phyloP scores from a whole-genome alignment of 31 red algal genomes.

The Asparagopsis taxiformis region DNA sequence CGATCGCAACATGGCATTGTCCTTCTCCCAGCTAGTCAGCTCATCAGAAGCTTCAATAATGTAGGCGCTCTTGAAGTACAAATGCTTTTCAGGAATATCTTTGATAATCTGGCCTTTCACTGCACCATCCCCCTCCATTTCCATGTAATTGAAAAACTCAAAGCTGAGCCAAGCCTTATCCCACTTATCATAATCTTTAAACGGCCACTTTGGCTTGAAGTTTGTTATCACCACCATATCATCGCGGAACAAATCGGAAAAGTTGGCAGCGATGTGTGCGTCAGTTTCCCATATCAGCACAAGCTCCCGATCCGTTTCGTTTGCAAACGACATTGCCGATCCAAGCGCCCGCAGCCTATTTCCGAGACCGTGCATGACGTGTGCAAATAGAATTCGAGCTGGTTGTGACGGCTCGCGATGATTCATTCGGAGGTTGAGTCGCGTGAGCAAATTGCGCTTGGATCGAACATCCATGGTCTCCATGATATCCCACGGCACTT shows the following conservation, averaged over 20 bases:
- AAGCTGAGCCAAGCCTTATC: constrained; percentile 63
- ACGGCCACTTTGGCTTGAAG: constrained; percentile 59
- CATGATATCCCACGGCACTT: constrained; percentile 80
- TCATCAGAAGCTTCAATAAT: constrained; percentile 69
- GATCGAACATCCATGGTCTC: constrained; percentile 47
- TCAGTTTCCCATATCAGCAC: constrained; percentile 82
- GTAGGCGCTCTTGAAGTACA: constrained; percentile 80
- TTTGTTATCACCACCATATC: constrained; percentile 35
- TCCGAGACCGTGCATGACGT: constrained; percentile 82
- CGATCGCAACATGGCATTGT: constrained; percentile 40
- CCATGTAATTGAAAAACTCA: constrained; percentile 87
- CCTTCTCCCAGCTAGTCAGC: constrained; percentile 63
- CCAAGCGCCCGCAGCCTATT: constrained; percentile 80
- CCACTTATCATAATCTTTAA: constrained; percentile 43
- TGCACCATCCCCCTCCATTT: constrained; percentile 51
- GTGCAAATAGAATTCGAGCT: constrained; percentile 51
- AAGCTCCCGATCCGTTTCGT: constrained; percentile 32
- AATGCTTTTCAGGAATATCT: constrained; percentile 50
- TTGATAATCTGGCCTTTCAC: constrained; percentile 58
- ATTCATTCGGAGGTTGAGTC: constrained; percentile 4
- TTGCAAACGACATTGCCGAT: constrained; percentile 71
- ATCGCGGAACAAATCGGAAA: constrained; percentile 67
- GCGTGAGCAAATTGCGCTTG: constrained; percentile 26
- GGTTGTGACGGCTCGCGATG: background rate
- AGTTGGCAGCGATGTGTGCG: constrained; percentile 66